Base-by-base conservation (phyloP, 441 rosid species). In the Cnidoscolus chayamansa region DNA sequence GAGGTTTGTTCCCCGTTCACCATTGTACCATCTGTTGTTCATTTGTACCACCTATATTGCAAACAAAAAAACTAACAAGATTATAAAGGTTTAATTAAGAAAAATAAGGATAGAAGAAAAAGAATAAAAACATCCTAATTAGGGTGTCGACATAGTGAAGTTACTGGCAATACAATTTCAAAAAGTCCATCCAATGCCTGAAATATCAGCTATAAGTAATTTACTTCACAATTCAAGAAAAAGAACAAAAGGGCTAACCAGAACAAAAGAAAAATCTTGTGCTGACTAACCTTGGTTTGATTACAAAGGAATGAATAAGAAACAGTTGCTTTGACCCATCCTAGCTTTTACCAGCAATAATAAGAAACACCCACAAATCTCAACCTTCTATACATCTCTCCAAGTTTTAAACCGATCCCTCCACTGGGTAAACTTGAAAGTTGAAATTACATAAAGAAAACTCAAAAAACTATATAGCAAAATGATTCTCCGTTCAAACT, bases 11-110 rank as follows among this genome's bases (percentile, higher is more conserved):
- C 82, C 91, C 61, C 80, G 83, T 68, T 79, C 81, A 35, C 59
- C 62, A 57, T 70, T 75, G 71, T 68, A 77, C 80, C 85, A 61
- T 77, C 85, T 76, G 45, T 58, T 73, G 69, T 85, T 87, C 97
- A 91, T 91, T 71, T 50, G 53, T 48, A 49, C 15, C 59, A 56
- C 80, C 81, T 77, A 68, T 66, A 59, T 12, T 9, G 48, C 10
- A 25, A 53, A 59, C 10, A 58, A 51, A 45, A 25, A 3, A 7
- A 37, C 51, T 71, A 61, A 37, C 45, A 37, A 10, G 13, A 7
- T 49, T 17, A 11, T 48, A 56, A 25, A 30, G 4, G 47, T 16
- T 47, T 8, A 19, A 11, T 40, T 45, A 7, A 8, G 12, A 17
- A 10, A 10, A 5, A 3, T 6, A 5, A 40, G 45, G 0, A 40